Evolutionary conservation across 352 stramenopile genomes (phyloP).

Genomic region (Phytopythium helicoides): DNA sequence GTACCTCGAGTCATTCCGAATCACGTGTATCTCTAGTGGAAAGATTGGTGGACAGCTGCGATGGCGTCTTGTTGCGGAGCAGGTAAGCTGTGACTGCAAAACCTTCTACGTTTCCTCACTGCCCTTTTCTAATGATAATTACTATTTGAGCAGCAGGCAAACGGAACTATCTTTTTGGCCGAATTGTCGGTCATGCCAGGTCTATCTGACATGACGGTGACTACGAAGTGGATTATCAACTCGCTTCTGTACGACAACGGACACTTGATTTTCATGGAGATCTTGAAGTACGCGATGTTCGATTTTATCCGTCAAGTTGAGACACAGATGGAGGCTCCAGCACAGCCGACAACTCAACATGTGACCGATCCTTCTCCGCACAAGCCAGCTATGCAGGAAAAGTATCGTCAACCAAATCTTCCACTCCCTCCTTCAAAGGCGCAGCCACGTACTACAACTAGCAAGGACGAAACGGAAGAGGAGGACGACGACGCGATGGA

Average conservation of each 20-base stretch:
- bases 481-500: slow-evolving; percentile 58
- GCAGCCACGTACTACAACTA: slow-evolving; percentile 21
- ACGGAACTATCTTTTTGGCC: slow-evolving; percentile 80
- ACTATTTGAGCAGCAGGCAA: slow-evolving; percentile 43
- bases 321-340: slow-evolving; percentile 1
- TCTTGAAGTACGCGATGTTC: slow-evolving; percentile 70
- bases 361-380: slow-evolving; percentile 15
- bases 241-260: slow-evolving; percentile 84
- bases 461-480: slow-evolving; percentile 34
- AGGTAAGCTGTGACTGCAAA: slow-evolving; percentile 65
- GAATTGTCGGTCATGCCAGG: slow-evolving; percentile 79
- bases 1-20: slow-evolving; percentile 60
- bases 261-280: slow-evolving; percentile 77
- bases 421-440: not conserved
- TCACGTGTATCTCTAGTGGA: slow-evolving; percentile 67
- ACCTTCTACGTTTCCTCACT: too few species aligned
- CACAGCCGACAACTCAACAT: slow-evolving; percentile 7
- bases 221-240: slow-evolving; percentile 88
- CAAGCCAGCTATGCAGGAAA: slow-evolving; percentile 9
- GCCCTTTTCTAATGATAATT: too few species aligned
- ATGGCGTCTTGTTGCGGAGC: slow-evolving; percentile 76
- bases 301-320: slow-evolving; percentile 54
- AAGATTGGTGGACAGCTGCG: slow-evolving; percentile 78
- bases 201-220: slow-evolving; percentile 76
- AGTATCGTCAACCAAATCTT: slow-evolving; percentile 9